Percentiles rank a stretch among this genome's conserved stretches.
Conservation (phyloP, 2,329 filamentous ascomycete genomes). For the Cercospora zeae-maydis region DNA sequence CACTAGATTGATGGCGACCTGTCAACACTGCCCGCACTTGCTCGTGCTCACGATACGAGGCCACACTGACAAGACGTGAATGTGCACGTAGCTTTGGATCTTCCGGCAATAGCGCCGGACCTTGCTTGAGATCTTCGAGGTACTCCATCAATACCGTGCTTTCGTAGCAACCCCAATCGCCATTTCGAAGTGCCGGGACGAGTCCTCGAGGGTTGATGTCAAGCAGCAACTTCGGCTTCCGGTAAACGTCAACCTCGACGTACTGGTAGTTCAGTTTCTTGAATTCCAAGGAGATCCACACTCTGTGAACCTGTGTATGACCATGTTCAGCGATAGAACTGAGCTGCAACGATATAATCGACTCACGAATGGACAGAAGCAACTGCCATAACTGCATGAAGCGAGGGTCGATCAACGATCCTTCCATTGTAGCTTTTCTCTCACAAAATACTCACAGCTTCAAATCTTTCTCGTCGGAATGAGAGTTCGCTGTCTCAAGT, state of each 20-base stretch:
- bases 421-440: background rate
- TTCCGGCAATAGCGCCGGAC: conserved; percentile 60
- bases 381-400: conserved; percentile 60
- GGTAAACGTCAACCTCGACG: conserved; percentile 77
- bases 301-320: conserved; percentile 60
- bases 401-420: background rate
- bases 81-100: conserved; percentile 67
- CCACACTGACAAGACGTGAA: conserved; percentile 53
- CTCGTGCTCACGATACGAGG: background rate
- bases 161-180: conserved; percentile 78
- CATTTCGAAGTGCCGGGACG: conserved; percentile 73
- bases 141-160: conserved; percentile 84
- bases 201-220: conserved; percentile 73
- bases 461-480: conserved; percentile 65
- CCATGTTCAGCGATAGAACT: background rate
- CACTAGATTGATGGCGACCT: conserved; percentile 44
- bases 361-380: conserved; percentile 70
- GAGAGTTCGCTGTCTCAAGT: conserved; percentile 64
- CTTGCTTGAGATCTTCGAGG: conserved; percentile 68
- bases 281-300: conserved; percentile 83
- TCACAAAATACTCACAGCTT: conserved; percentile 51
- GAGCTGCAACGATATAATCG: background rate
- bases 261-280: conserved; percentile 80
- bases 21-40: background rate
- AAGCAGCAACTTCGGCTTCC: conserved; percentile 65